phyloP scores from a whole-genome alignment of 2,329 filamentous ascomycete genomes.

The Aspergillus fijiensis region DNA sequence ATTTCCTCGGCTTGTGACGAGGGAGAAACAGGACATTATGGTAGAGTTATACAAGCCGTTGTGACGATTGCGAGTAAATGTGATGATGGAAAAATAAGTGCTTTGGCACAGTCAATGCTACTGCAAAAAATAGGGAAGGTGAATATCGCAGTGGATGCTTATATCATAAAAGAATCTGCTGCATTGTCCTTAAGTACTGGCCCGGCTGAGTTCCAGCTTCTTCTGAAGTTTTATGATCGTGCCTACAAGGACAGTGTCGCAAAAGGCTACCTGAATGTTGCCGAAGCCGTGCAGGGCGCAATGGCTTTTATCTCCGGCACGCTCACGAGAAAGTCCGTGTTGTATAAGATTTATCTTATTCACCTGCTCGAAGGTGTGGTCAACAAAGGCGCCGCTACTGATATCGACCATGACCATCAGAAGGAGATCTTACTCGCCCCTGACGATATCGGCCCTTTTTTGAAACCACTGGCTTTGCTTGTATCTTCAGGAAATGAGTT shows the following conservation, averaged over 20 bases:
- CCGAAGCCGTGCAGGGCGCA: slow-evolving; percentile 76
- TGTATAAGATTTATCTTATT: slow-evolving; percentile 80
- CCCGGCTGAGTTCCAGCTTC: slow-evolving; percentile 75
- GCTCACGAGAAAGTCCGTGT: slow-evolving; percentile 64
- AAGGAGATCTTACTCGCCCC: slow-evolving; percentile 80
- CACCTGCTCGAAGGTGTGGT: slow-evolving; percentile 84
- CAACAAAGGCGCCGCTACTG: slow-evolving; percentile 82
- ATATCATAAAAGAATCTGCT: slow-evolving; percentile 81
- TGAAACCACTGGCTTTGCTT: slow-evolving; percentile 83
- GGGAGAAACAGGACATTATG: slow-evolving; percentile 75
- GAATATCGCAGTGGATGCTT: slow-evolving; percentile 73
- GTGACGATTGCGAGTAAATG: slow-evolving; percentile 82
- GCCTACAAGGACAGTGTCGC: slow-evolving; percentile 71
- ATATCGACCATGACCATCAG: slow-evolving; percentile 69
- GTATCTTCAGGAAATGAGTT: slow-evolving; percentile 56
- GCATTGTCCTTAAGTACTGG: slow-evolving; percentile 74
- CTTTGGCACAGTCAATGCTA: slow-evolving; percentile 90
- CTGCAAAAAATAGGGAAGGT: slow-evolving; percentile 93
- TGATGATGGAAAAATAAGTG: slow-evolving; percentile 87
- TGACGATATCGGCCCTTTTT: slow-evolving; percentile 80
- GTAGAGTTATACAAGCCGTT: slow-evolving; percentile 91
- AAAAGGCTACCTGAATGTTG: slow-evolving; percentile 64
- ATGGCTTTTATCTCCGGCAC: slow-evolving; percentile 74
- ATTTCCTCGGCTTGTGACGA: slow-evolving; percentile 74
- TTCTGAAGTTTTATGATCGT: slow-evolving; percentile 80